Evolutionary conservation across 129 eudicot species (phyloP).

Genomic region (Flaveria linearis): DNA sequence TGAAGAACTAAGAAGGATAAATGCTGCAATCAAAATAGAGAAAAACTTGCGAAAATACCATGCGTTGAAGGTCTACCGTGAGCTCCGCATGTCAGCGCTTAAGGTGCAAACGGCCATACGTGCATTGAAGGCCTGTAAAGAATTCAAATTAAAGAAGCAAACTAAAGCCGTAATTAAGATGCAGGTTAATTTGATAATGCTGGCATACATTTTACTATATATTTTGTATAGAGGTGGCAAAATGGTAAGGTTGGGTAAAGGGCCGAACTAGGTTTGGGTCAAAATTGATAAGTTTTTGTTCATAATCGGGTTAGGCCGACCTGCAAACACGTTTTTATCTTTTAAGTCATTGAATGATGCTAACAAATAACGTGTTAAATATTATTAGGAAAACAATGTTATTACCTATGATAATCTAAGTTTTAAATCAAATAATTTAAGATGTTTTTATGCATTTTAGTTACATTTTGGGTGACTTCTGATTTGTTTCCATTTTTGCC

Average conservation of each 20-base stretch:
- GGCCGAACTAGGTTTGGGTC: background rate
- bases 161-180: slow-evolving; percentile 67
- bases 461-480: background rate
- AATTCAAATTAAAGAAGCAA: slow-evolving; percentile 54
- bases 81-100: slow-evolving; percentile 59
- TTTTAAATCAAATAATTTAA: background rate
- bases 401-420: background rate
- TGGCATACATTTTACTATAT: slow-evolving; percentile 6
- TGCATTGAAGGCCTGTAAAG: slow-evolving; percentile 69
- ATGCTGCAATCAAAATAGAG: slow-evolving; percentile 69
- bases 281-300: background rate
- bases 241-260: background rate
- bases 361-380: background rate
- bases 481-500: background rate
- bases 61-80: slow-evolving; percentile 52
- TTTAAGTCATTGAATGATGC: background rate
- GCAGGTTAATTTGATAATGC: slow-evolving; percentile 56
- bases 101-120: slow-evolving; percentile 70
- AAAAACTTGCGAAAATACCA: slow-evolving; percentile 51
- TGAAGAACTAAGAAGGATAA: slow-evolving; percentile 50
- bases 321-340: background rate
- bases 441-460: background rate
- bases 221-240: background rate
- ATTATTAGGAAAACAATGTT: background rate
- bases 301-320: background rate